Percentiles rank a stretch among this genome's conserved stretches.
Evolutionary conservation across 768 basidiomycete species (phyloP).

Genomic region (Leccinellum luteum): DNA sequence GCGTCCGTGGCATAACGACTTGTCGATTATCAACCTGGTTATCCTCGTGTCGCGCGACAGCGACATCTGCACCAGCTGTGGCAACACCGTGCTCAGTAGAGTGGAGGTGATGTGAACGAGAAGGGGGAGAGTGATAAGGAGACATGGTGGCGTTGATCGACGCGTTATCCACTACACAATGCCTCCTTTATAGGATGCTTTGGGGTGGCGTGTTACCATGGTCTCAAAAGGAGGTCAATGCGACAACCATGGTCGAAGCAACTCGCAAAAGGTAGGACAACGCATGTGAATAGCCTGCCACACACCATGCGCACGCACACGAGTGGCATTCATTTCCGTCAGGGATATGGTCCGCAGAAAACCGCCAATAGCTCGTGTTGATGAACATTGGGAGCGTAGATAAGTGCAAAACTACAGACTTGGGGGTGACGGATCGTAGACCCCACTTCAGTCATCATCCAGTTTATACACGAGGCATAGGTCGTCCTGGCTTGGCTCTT

Average conservation of each 20-base stretch:
- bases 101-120: not conserved
- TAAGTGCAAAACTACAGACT: constrained; percentile 4
- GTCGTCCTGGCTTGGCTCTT: constrained; percentile 44
- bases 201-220: constrained; percentile 6
- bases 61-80: not conserved
- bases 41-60: not conserved
- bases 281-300: constrained; percentile 8
- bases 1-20: not conserved
- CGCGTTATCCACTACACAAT: not conserved
- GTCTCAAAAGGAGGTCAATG: constrained; percentile 5
- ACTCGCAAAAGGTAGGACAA: constrained; percentile 7
- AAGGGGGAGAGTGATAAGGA: not conserved
- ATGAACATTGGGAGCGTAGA: not conserved
- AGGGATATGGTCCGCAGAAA: not conserved
- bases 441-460: not conserved
- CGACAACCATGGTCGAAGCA: constrained; percentile 8
- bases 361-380: not conserved
- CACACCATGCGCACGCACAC: constrained; percentile 3
- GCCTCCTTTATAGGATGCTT: constrained; percentile 7
- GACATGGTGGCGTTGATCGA: constrained; percentile 2
- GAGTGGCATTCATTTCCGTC: constrained; percentile 3
- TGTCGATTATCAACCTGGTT: not conserved
- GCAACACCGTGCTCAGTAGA: not conserved
- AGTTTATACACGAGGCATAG: constrained; percentile 50
- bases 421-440: not conserved